Base-by-base conservation (phyloP, 192 early-diverging fungal genomes). In the Umbelopsis isabellina region DNA sequence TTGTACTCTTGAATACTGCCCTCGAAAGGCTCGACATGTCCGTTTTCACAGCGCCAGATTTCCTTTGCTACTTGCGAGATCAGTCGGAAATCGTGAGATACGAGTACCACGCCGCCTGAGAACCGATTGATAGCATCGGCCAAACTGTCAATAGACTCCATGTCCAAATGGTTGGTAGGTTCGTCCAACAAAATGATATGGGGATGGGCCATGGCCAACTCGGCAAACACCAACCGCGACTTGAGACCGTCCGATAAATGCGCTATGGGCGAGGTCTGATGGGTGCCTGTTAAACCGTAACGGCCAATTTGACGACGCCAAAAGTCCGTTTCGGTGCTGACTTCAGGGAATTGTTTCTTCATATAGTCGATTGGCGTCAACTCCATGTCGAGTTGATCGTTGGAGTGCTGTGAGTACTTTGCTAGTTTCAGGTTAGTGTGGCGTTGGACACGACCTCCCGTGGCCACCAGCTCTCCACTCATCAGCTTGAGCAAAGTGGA, bases 41-140 rank as follows among this genome's bases (percentile, higher is more conserved):
- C 84, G 78, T 93, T 89, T 81, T 96, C 94, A 84, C 95, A 96
- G 37, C 96, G 86, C 88, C 88, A 93, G 35, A 98, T 95, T 70
- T 97, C 90, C 76, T 94, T 78, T 46, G 95, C 96, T 68, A 98
- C 92, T 82, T 98, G 94, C 66, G 84, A 87, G 76, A 98, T 95
- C 65, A 98, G 83, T 67, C 96, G 85, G 88, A 98, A 98, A 83
- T 98, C 96, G 90, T 98, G 96, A 65, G 91, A 93, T 45, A 98
- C 96, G 20, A 98, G 85, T 13, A 98, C 95, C 48, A 97, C 92
- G 67, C 96, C 96, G 20, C 96, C 96, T 75, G 91, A 87, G 79
- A 92, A 98, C 61, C 79, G 74, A 77, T 96, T 95, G 86, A 98
- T 97, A 46, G 96, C 96, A 12, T 94, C 88, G n/a, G 96, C 96